Evolutionary conservation across 2,329 filamentous ascomycete species (phyloP).

Genomic region (Apiospora pterosperma): DNA sequence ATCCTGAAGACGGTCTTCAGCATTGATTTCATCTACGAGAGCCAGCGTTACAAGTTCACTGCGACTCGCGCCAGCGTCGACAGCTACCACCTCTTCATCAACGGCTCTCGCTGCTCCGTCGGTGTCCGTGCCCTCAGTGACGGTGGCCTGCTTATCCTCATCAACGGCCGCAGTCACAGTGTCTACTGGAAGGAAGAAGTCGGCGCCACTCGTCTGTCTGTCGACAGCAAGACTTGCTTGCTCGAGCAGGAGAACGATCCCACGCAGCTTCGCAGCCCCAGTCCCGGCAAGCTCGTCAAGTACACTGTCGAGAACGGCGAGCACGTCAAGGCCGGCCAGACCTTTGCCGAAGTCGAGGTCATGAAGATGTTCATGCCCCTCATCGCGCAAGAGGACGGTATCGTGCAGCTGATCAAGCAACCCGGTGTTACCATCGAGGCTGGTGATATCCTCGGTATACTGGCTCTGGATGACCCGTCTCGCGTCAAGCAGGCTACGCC

Average conservation of each 20-base stretch:
- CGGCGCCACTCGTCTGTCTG: constrained; percentile 88
- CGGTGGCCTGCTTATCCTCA: constrained; percentile 85
- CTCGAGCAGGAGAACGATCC: constrained; percentile 99
- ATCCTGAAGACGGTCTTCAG: constrained; percentile 97
- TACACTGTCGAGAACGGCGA: constrained; percentile 94
- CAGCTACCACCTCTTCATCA: constrained; percentile 98
- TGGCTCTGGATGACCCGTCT: constrained; percentile 90
- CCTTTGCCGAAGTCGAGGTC: constrained; percentile 96
- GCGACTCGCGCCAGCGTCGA: constrained; percentile 88
- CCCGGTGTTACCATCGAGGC: constrained; percentile 96
- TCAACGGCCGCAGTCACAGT: constrained; percentile 92
- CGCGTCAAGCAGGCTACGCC: constrained; percentile 95
- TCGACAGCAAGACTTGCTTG: constrained; percentile 96
- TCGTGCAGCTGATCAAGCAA: constrained; percentile 98
- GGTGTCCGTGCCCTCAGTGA: constrained; percentile 91
- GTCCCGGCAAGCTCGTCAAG: constrained; percentile 96
- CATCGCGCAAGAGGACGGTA: constrained; percentile 88
- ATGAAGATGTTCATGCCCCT: constrained; percentile 99
- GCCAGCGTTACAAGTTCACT: constrained; percentile 95
- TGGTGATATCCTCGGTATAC: constrained; percentile 96
- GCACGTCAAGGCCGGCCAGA: constrained; percentile 86
- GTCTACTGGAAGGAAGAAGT: constrained; percentile 99
- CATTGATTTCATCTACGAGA: constrained; percentile 98
- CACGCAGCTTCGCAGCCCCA: constrained; percentile 91
- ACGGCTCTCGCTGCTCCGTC: constrained; percentile 92